Base-by-base conservation (phyloP, 176 grass and related monocot species). In the Typha latifolia region DNA sequence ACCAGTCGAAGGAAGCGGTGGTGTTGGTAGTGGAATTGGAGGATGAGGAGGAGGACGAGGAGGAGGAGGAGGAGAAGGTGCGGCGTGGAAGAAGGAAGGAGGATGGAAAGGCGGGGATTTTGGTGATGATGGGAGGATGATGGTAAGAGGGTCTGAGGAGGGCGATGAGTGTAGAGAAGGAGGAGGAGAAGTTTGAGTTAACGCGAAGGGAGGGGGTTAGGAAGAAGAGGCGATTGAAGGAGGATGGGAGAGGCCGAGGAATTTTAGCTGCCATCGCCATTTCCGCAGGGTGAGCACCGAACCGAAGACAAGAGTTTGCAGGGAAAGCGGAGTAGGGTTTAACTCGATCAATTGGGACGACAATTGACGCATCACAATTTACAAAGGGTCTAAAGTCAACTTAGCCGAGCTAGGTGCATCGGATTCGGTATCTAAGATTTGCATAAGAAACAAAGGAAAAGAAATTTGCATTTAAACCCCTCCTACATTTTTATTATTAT, bases 1-100 rank as follows among this genome's bases (percentile, higher is more conserved):
- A 97, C 85, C 82, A 97, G 52, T 86, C 85, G 72, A 97, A 97
- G 72, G 85, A 68, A 23, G 82, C 68, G 18, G 85, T 70, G 79
- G 80, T 77, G 72, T 92, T 97, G n/a, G 88, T 89, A 53, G 84
- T 78, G 66, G 74, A 19, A 4, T 67, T 69, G 47, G 75, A 14
- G 13, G 68, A 61, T 47, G 14, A 43, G 18, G 71, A 21, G 9
- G 50, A 61, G 12, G 61, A 64, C 47, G 69, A 69, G 53, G 64
- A 66, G 43, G 43, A 61, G 21, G 63, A 43, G 31, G 26, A 34
- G 20, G 31, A 53, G 9, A 37, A 13, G 62, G 64, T 78, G 57
- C 53, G 55, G 48, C 34, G 13, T 14, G 61, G 69, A 49, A 69
- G 79, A 26, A 64, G 69, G 85, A 62, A 69, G 69, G 64, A 70